Percentiles rank a stretch among this genome's conserved stretches.
phyloP scores from a whole-genome alignment of 2,329 filamentous ascomycete genomes.

The Saccharata proteae region DNA sequence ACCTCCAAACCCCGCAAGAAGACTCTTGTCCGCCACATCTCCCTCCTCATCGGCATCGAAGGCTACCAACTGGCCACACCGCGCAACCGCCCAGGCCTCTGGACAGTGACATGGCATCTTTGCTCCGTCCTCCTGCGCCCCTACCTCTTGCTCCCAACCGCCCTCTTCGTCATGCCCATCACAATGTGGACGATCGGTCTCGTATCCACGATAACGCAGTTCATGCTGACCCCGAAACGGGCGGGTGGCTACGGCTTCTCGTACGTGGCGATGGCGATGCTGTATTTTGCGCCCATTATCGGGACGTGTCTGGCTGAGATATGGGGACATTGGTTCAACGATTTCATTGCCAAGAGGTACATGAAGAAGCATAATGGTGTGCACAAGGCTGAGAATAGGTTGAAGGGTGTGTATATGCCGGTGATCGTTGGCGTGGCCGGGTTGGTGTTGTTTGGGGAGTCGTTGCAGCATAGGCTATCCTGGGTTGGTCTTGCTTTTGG shows the following conservation, averaged over 20 bases:
- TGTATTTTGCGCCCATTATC: slow-evolving; percentile 25
- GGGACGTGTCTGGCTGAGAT: slow-evolving; percentile 20
- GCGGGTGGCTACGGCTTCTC: slow-evolving; percentile 10
- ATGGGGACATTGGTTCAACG: slow-evolving; percentile 27
- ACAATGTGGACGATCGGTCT: slow-evolving; percentile 19
- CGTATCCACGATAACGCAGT: slow-evolving; percentile 15
- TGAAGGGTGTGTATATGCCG: slow-evolving; percentile 21
- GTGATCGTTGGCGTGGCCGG: slow-evolving; percentile 20
- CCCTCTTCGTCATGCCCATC: slow-evolving; percentile 13
- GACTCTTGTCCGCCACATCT: background rate
- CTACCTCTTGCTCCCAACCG: slow-evolving; percentile 12
- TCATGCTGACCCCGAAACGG: slow-evolving; percentile 13
- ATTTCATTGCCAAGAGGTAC: slow-evolving; percentile 21
- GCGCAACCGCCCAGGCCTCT: slow-evolving; percentile 5
- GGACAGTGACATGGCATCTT: slow-evolving; percentile 5
- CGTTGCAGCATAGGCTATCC: slow-evolving; percentile 20
- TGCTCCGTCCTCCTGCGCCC: slow-evolving; percentile 10
- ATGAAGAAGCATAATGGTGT: slow-evolving; percentile 18
- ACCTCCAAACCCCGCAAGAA: slow-evolving; percentile 2
- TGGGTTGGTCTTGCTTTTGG: slow-evolving; percentile 22
- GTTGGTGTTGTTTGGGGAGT: slow-evolving; percentile 21
- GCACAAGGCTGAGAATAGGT: slow-evolving; percentile 17
- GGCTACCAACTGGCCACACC: too few relatives aligned
- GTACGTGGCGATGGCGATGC: slow-evolving; percentile 15
- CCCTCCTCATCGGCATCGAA: slow-evolving; percentile 6